Evolutionary conservation across 176 grass and related monocot species (phyloP), one percentile per base, ranked within the genome.

Genomic region (Tillandsia leiboldiana): DNA sequence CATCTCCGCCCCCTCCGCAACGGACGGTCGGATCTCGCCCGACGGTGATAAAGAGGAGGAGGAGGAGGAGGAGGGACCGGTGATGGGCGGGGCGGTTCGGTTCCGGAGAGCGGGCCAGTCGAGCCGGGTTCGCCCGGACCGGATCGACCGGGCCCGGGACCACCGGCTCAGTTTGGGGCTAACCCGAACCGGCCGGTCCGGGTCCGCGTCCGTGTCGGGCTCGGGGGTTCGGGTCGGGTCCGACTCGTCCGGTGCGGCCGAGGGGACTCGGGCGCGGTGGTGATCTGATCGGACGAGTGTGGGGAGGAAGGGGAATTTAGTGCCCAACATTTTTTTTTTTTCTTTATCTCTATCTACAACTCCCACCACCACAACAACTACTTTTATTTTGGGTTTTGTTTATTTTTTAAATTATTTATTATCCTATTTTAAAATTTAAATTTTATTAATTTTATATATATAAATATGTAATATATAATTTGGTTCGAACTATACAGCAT

Each of bases 131-230:
- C 77, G 69, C 64, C 89, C 87, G 8, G 84, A 87, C 65, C 89
- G 86, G 48, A 93, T 70, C 10, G 89, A 76, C 10, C 94, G 87
- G 17, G 66, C 82, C 4, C 87, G 76, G 15, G 89, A 93, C 94
- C 94, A 99, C 2, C 80, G 82, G 53, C 15, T 82, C 56, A 99
- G 79, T 71, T 90, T 86, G 7, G 84, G 9, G 66, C 82, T 87
- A 7, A 28, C 65, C 47, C 51, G 50, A 15, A 72, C 53, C 28
- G 48, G 82, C 10, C 9, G 71, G 18, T 29, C 28, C 28, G 2
- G 28, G 28, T 42, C 54, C 52, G 29, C 6, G 1, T 14, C 50
- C 17, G 11, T 33, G 51, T 58, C 66, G 64, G 20, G 42, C 10
- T 10, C 28, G 50, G 9, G 9, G 18, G 51, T 62, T 53, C 65